Conservation (phyloP, 1,284 basidiomycete species). For the Rhizopogon hawkerae region DNA sequence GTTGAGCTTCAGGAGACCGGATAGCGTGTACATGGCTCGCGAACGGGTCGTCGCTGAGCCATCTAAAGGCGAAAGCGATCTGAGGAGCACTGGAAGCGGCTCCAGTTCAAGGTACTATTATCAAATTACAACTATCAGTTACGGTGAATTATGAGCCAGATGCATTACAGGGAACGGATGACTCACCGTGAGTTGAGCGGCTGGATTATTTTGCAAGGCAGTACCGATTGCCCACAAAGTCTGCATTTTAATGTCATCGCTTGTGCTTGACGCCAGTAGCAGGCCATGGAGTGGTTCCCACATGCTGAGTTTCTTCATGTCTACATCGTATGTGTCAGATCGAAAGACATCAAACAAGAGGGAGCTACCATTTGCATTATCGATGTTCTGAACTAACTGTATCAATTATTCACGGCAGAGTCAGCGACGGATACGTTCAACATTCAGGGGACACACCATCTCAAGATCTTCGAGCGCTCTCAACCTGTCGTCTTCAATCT, state of each 20-base stretch:
- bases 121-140: slow-evolving; percentile 4
- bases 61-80: slow-evolving; percentile 50
- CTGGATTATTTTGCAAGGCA: slow-evolving; percentile 90
- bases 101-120: slow-evolving; percentile 64
- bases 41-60: slow-evolving; percentile 50
- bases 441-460: slow-evolving; percentile 55
- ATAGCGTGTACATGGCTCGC: slow-evolving; percentile 85
- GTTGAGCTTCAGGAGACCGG: slow-evolving; percentile 80
- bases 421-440: background rate
- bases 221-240: slow-evolving; percentile 92
- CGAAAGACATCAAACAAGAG: background rate
- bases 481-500: slow-evolving; percentile 59
- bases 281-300: slow-evolving; percentile 78
- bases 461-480: slow-evolving; percentile 90
- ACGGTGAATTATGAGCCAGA: background rate
- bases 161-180: background rate
- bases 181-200: slow-evolving; percentile 79
- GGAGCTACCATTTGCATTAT: slow-evolving; percentile 83
- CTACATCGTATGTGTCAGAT: slow-evolving; percentile 30
- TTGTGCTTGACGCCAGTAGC: slow-evolving; percentile 45
- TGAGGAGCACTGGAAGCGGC: slow-evolving; percentile 60
- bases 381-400: slow-evolving; percentile 86
- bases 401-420: slow-evolving; percentile 3
- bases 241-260: slow-evolving; percentile 61
- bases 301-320: slow-evolving; percentile 77